A percentile compares a stretch with the other conserved stretches of the same genome.
Evolutionary conservation across 306 rosid genomes (phyloP).

Genomic region (Mucuna pruriens): DNA sequence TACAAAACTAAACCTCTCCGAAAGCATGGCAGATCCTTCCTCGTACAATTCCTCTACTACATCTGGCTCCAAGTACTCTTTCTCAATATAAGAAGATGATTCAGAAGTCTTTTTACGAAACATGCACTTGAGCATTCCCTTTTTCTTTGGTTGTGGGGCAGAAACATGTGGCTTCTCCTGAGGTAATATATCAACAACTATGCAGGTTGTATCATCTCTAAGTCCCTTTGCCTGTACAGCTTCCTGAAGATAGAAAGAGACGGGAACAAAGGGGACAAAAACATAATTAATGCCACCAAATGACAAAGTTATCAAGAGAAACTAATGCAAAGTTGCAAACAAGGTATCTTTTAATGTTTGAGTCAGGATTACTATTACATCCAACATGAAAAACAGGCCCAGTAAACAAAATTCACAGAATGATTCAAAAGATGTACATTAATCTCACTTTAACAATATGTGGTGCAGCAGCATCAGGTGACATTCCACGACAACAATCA

Average conservation of each 20-base stretch:
- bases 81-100: slow-evolving; percentile 73
- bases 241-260: slow-evolving; percentile 64
- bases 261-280: slow-evolving; percentile 5
- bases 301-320: slow-evolving; percentile 22
- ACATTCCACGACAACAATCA: slow-evolving; percentile 92
- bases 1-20: slow-evolving; percentile 78
- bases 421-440: slow-evolving; percentile 23
- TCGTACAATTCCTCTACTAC: slow-evolving; percentile 83
- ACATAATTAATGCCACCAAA: neutral
- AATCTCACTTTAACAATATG: slow-evolving; percentile 84
- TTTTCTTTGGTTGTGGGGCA: slow-evolving; percentile 62
- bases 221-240: slow-evolving; percentile 93
- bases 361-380: slow-evolving; percentile 27
- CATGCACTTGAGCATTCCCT: slow-evolving; percentile 87
- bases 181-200: slow-evolving; percentile 81
- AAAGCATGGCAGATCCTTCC: slow-evolving; percentile 97
- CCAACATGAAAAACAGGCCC: neutral
- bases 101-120: slow-evolving; percentile 77
- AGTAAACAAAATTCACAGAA: slow-evolving; percentile 28
- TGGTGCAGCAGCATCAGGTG: slow-evolving; percentile 81
- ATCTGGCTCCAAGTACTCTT: slow-evolving; percentile 81
- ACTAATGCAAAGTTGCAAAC: neutral
- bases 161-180: slow-evolving; percentile 77
- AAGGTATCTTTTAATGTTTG: slow-evolving; percentile 23
- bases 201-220: slow-evolving; percentile 98